Evolutionary conservation across 306 rosid species (phyloP).

Genomic region (Ochetophila trinervis): DNA sequence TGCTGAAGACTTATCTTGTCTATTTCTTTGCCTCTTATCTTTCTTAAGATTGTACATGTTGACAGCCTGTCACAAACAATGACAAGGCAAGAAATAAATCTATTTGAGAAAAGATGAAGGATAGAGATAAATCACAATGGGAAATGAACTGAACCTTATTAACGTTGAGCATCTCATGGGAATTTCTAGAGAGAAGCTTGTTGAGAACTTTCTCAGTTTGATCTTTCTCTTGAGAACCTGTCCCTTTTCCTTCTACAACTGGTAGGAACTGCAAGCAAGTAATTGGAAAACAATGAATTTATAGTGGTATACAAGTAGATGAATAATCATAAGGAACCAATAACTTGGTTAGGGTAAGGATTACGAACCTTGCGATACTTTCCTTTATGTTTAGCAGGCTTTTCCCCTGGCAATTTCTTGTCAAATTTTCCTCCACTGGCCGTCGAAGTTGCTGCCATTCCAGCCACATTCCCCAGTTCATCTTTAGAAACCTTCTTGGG

Average conservation of each 20-base stretch:
- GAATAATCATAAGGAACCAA: conserved; percentile 6
- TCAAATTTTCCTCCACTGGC: conserved; percentile 98
- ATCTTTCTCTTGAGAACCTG: conserved; percentile 60
- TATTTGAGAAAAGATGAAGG: not conserved
- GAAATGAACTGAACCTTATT: conserved; percentile 49
- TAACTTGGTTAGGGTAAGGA: conserved; percentile 8
- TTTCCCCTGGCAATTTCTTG: conserved; percentile 82
- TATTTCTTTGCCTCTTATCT: conserved; percentile 54
- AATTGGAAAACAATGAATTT: conserved; percentile 10
- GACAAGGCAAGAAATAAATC: not conserved
- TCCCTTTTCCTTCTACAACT: conserved; percentile 67
- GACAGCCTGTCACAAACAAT: conserved; percentile 52
- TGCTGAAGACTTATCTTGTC: conserved; percentile 38
- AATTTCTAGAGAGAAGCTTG: conserved; percentile 77
- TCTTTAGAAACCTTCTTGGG: conserved; percentile 70
- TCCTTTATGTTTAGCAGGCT: conserved; percentile 70
- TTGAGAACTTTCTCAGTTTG: conserved; percentile 84
- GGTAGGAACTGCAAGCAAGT: conserved; percentile 69
- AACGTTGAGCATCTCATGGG: conserved; percentile 76
- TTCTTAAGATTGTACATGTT: conserved; percentile 70
- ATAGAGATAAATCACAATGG: not conserved
- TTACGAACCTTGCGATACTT: conserved; percentile 75
- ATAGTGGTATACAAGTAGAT: not conserved
- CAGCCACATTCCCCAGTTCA: conserved; percentile 76
- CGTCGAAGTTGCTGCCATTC: conserved; percentile 82